Evolutionary conservation across 306 rosid genomes (phyloP).

Genomic region (Rubus idaeus): DNA sequence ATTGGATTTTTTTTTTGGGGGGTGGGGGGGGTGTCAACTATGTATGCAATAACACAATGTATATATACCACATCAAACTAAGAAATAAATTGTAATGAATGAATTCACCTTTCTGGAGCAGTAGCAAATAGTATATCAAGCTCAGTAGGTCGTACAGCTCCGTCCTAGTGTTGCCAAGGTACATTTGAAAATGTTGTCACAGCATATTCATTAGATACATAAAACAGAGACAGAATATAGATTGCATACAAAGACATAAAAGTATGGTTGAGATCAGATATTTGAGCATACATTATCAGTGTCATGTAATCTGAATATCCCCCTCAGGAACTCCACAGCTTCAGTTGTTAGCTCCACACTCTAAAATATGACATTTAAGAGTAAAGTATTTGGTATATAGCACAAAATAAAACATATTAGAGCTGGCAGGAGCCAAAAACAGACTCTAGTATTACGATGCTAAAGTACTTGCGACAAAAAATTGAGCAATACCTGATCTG

Average conservation of each 20-base stretch:
- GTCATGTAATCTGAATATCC: constrained; percentile 79
- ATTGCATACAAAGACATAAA: constrained; percentile 21
- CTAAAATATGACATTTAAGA: constrained; percentile 49
- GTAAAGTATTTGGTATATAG: constrained; percentile 13
- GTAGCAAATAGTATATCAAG: constrained; percentile 75
- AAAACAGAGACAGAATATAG: constrained; percentile 27
- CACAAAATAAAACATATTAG: background rate
- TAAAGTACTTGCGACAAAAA: background rate
- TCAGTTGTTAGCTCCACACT: constrained; percentile 86
- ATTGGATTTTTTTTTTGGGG: background rate
- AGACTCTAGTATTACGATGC: background rate
- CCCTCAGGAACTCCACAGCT: constrained; percentile 80
- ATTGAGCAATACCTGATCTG: constrained; percentile 67
- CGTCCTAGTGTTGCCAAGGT: constrained; percentile 60
- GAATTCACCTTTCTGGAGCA: constrained; percentile 83
- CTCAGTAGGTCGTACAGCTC: constrained; percentile 70
- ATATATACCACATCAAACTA: background rate
- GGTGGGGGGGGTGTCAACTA: background rate
- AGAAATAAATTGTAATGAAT: background rate
- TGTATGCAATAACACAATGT: background rate
- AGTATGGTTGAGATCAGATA: constrained; percentile 10
- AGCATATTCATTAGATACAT: constrained; percentile 17
- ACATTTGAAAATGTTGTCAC: constrained; percentile 28
- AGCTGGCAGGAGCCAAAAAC: background rate
- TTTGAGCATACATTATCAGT: constrained; percentile 63